Evolutionary conservation across 164 flowering plant genomes (phyloP).

Genomic region (Paratinospora sagittata): DNA sequence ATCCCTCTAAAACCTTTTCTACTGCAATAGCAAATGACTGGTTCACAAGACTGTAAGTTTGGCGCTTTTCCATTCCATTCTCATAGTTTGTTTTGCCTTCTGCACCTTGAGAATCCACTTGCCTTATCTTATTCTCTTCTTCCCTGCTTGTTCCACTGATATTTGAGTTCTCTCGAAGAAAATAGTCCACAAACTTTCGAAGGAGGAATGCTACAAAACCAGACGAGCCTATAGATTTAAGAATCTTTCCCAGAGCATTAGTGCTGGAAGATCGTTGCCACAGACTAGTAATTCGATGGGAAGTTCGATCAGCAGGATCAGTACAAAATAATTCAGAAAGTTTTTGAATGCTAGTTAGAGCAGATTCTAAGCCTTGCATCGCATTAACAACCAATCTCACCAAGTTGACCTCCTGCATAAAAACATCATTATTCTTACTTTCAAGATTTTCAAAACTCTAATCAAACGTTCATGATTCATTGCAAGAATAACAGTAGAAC

Average conservation of each 20-base stretch:
- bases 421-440: neutral
- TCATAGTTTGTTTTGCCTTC: conserved; percentile 12
- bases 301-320: conserved; percentile 70
- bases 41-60: conserved; percentile 56
- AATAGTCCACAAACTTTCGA: conserved; percentile 56
- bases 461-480: neutral
- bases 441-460: neutral
- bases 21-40: conserved; percentile 85
- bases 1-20: conserved; percentile 68
- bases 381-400: conserved; percentile 80
- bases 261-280: conserved; percentile 75
- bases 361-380: conserved; percentile 71
- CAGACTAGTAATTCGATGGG: conserved; percentile 49
- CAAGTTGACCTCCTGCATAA: conserved; percentile 62
- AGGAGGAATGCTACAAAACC: conserved; percentile 56
- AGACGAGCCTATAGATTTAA: conserved; percentile 49
- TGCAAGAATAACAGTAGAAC: neutral
- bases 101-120: conserved; percentile 7
- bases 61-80: conserved; percentile 5
- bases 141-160: conserved; percentile 12
- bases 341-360: conserved; percentile 49
- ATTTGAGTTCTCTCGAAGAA: conserved; percentile 22
- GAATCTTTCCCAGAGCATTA: conserved; percentile 54
- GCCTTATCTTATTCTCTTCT: conserved; percentile 1
- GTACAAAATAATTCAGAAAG: conserved; percentile 52